A percentile compares a stretch with the other conserved stretches of the same genome.
These are phyloP conservation scores for Hortiboletus flavorubellus DNA, from an alignment of 768 basidiomycete species.

Conservation along the genomic window DNA sequence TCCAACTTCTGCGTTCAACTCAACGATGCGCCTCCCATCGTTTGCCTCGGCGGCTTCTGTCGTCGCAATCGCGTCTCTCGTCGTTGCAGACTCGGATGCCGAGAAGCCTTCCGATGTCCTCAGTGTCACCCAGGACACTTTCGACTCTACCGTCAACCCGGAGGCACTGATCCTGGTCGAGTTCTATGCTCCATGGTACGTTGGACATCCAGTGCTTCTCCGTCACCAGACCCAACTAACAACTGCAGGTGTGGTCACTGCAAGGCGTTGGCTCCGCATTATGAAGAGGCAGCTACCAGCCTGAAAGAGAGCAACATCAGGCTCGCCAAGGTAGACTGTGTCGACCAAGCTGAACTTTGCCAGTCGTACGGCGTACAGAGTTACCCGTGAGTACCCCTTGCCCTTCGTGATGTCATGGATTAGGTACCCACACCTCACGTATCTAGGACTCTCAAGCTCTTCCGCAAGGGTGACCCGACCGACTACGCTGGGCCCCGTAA, in stretches of 20 bases:
- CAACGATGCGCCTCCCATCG: slow-evolving; percentile 62
- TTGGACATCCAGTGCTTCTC: neutral
- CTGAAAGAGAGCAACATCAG: slow-evolving; percentile 90
- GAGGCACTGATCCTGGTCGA: slow-evolving; percentile 86
- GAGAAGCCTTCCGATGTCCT: slow-evolving; percentile 71
- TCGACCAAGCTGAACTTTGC: slow-evolving; percentile 90
- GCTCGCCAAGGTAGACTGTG: slow-evolving; percentile 96
- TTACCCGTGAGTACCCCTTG: slow-evolving; percentile 70
- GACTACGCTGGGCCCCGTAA: slow-evolving; percentile 91
- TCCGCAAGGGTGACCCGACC: slow-evolving; percentile 72
- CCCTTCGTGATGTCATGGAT: neutral
- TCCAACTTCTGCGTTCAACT: slow-evolving; percentile 19
- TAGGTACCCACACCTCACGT: neutral
- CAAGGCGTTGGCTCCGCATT: slow-evolving; percentile 91
- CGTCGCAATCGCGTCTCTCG: slow-evolving; percentile 53
- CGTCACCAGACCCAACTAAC: neutral
- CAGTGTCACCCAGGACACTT: slow-evolving; percentile 64
- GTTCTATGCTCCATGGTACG: slow-evolving; percentile 89
- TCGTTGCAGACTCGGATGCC: slow-evolving; percentile 41
- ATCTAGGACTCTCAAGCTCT: slow-evolving; percentile 80
- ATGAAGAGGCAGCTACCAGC: slow-evolving; percentile 89
- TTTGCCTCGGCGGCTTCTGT: slow-evolving; percentile 48
- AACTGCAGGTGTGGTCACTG: slow-evolving; percentile 87
- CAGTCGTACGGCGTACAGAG: slow-evolving; percentile 84
- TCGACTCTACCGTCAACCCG: slow-evolving; percentile 59